Conservation (phyloP, 2,329 filamentous ascomycete species). For the Clonostachys rosea region DNA sequence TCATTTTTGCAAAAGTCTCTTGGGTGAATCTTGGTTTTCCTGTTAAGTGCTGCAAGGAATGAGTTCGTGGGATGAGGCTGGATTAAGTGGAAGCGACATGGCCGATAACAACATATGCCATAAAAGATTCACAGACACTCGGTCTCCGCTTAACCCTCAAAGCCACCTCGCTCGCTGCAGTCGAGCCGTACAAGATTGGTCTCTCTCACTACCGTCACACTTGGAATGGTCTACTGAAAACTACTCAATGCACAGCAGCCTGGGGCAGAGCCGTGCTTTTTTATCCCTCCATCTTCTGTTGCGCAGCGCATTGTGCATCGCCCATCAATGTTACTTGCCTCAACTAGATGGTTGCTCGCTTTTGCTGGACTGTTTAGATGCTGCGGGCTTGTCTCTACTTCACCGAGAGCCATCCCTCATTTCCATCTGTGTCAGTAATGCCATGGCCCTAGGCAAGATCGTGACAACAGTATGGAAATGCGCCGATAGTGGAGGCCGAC, state of each 20-base stretch:
- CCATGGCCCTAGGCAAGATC: constrained; percentile 9
- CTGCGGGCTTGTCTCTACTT: constrained; percentile 11
- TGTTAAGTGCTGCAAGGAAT: no score
- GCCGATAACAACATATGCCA: constrained; percentile 1
- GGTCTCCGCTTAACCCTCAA: background rate
- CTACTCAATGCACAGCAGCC: constrained; percentile 5
- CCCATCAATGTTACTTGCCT: constrained; percentile 15
- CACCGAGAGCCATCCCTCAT: constrained; percentile 8
- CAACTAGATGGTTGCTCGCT: constrained; percentile 9
- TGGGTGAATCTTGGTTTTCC: no score
- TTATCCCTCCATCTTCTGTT: constrained; percentile 14
- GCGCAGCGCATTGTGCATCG: constrained; percentile 10
- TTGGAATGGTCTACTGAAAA: constrained; percentile 7
- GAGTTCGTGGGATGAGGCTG: no score
- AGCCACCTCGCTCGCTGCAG: constrained; percentile 1
- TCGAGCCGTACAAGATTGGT: constrained; percentile 6
- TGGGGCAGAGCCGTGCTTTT: constrained; percentile 10
- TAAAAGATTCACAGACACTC: constrained; percentile 4
- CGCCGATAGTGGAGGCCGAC: no score
- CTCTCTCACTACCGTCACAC: constrained; percentile 5
- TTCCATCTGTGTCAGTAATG: constrained; percentile 10
- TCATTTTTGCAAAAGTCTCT: no score
- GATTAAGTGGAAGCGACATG: constrained; percentile 4
- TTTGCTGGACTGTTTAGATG: constrained; percentile 10
- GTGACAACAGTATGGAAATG: background rate